Evolutionary conservation across 768 basidiomycete species (phyloP).

Genomic region (Termitomyces bulborhizus): DNA sequence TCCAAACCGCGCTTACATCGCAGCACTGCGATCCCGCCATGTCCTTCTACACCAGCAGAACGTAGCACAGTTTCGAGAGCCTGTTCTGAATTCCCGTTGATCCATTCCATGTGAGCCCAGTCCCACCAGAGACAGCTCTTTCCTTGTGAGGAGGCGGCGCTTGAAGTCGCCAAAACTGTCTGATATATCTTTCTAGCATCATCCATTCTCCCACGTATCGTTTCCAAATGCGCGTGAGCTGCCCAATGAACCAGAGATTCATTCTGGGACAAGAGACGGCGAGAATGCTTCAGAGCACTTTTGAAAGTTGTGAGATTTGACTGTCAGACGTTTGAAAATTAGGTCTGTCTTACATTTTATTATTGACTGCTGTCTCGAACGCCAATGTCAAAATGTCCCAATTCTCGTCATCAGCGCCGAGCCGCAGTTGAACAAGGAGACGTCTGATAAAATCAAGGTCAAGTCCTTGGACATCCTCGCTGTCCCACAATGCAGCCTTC

Average conservation of each 20-base stretch:
- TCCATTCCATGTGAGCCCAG: constrained; percentile 85
- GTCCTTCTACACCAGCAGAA: constrained; percentile 46
- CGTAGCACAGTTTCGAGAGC: constrained; percentile 49
- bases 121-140: constrained; percentile 64
- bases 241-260: constrained; percentile 64
- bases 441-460: constrained; percentile 46
- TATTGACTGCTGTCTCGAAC: constrained; percentile 56
- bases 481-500: constrained; percentile 31
- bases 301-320: not conserved
- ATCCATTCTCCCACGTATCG: constrained; percentile 52
- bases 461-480: constrained; percentile 44
- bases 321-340: not conserved
- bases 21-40: constrained; percentile 48
- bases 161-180: constrained; percentile 49
- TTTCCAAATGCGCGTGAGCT: constrained; percentile 72
- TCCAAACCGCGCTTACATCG: constrained; percentile 62
- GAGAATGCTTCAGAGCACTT: constrained; percentile 70
- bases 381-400: constrained; percentile 66
- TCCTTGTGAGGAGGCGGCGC: constrained; percentile 27
- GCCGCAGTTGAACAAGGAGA: constrained; percentile 52
- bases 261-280: constrained; percentile 50
- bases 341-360: constrained; percentile 44
- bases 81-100: constrained; percentile 41
- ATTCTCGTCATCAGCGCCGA: constrained; percentile 40
- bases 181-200: constrained; percentile 78